phyloP scores from a whole-genome alignment of 2,329 filamentous ascomycete species.

The Xylaria sp. region DNA sequence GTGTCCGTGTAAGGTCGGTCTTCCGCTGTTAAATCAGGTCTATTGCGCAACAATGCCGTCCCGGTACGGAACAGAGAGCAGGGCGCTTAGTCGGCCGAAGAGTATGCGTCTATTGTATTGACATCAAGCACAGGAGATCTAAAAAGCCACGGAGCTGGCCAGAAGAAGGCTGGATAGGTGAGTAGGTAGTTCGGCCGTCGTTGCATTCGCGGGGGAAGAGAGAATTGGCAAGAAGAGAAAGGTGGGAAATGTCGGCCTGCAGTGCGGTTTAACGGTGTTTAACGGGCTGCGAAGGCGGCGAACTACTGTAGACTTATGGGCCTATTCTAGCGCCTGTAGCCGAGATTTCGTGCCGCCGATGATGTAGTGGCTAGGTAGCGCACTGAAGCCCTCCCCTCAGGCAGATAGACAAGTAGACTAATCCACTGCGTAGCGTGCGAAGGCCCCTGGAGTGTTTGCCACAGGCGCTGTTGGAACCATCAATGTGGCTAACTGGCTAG shows the following conservation, averaged over 20 bases:
- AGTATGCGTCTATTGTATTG: conserved; percentile 16
- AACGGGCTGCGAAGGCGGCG: conserved; percentile 20
- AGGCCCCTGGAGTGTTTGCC: neutral
- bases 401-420: neutral
- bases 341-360: conserved; percentile 28
- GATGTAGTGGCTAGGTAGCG: conserved; percentile 27
- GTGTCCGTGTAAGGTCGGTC: no score
- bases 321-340: conserved; percentile 20
- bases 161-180: conserved; percentile 1
- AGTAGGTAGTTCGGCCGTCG: conserved; percentile 6
- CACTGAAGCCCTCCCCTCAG: conserved; percentile 13
- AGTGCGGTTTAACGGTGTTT: conserved; percentile 12
- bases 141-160: conserved; percentile 4
- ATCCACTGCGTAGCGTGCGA: neutral
- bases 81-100: conserved; percentile 12
- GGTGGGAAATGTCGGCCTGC: conserved; percentile 21
- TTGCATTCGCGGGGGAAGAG: conserved; percentile 6
- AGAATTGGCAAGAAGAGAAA: conserved; percentile 23
- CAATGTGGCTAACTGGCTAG: neutral
- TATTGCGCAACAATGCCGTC: conserved; percentile 1
- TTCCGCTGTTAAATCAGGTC: neutral
- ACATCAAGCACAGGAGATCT: conserved; percentile 9
- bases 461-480: neutral
- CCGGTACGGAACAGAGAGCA: conserved; percentile 9
- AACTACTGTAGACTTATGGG: conserved; percentile 23